Evolutionary conservation across 106 monocot genomes (phyloP).

Genomic region (Apostasia shenzhenica): DNA sequence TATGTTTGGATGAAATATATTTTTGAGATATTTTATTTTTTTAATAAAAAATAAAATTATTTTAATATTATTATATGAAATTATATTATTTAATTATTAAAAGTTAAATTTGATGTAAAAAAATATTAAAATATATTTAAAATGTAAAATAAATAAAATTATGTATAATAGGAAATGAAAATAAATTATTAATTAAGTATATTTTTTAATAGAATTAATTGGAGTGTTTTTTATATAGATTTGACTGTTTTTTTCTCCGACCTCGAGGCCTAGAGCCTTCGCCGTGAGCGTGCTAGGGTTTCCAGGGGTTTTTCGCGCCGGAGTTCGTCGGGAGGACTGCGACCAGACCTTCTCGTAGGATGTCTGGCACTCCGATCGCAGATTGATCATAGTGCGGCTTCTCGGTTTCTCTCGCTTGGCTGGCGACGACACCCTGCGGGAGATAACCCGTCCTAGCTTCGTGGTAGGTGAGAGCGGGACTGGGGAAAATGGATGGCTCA

Average conservation of each 20-base stretch:
- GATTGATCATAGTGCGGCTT: conserved; percentile 69
- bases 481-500: conserved; percentile 85
- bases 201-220: no score
- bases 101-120: no score
- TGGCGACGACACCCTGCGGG: conserved; percentile 56
- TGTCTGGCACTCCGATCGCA: conserved; percentile 6
- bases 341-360: neutral
- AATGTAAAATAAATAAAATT: no score
- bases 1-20: no score
- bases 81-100: no score
- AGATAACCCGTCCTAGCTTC: conserved; percentile 41
- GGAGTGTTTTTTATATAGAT: no score
- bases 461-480: conserved; percentile 16
- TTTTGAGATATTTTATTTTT: no score
- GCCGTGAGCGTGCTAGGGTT: neutral
- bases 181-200: no score
- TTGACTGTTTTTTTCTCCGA: neutral
- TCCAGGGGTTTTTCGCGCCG: conserved; percentile 5
- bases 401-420: conserved; percentile 51
- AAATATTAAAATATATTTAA: no score
- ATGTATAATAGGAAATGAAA: no score
- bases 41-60: no score
- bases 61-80: no score
- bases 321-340: neutral
- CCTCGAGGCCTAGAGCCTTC: conserved; percentile 14